phyloP scores from a whole-genome alignment of 2,329 filamentous ascomycete species.

The Diaporthe nobilis region DNA sequence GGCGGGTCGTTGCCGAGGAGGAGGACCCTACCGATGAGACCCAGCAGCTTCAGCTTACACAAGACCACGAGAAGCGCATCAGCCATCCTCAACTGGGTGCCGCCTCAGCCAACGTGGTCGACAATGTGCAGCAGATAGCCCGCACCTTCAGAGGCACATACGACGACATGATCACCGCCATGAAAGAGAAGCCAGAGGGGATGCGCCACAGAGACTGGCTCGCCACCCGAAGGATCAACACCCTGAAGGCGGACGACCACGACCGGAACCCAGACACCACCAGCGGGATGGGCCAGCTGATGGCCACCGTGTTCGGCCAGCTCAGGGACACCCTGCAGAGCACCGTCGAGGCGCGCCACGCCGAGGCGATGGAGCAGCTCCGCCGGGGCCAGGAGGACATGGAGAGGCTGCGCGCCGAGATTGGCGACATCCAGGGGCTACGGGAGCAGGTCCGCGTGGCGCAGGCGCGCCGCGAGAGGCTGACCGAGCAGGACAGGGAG shows the following conservation, averaged over 20 bases:
- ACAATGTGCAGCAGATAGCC: not conserved
- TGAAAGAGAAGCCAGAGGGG: not conserved
- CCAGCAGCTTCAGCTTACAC: not conserved
- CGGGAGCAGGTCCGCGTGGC: not conserved
- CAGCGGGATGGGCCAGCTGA: not conserved
- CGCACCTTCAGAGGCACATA: not conserved
- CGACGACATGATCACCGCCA: not conserved
- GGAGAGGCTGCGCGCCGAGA: not conserved
- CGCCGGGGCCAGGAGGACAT: not conserved
- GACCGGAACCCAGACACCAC: not conserved
- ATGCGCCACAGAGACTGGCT: not conserved
- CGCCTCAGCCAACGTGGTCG: not conserved
- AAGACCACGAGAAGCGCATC: not conserved
- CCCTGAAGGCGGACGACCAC: not conserved
- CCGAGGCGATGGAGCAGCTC: not conserved
- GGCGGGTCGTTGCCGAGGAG: not conserved
- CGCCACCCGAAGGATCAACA: too few species aligned
- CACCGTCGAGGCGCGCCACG: too few species aligned
- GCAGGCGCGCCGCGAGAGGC: not conserved
- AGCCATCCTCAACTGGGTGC: not conserved
- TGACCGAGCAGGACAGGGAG: not conserved
- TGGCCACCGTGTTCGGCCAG: not conserved
- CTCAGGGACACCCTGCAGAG: not conserved
- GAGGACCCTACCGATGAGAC: not conserved
- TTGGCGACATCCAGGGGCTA: not conserved